Base-by-base conservation (phyloP, 768 basidiomycete species). In the Phaeotremella skinneri region DNA sequence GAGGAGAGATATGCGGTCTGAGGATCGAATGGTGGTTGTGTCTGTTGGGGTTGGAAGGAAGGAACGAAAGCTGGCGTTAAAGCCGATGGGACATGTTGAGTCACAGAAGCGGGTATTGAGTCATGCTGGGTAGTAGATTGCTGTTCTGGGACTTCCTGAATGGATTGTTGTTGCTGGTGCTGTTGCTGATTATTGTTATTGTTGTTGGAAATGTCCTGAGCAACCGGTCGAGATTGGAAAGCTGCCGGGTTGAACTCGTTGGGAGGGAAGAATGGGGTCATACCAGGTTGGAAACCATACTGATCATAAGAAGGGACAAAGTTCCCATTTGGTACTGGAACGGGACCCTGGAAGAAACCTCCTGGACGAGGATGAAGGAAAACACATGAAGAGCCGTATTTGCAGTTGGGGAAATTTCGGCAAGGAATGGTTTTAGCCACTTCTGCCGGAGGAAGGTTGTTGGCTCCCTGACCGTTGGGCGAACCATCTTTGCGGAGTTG, bases 351-450 rank as follows among this genome's bases (percentile, higher is more conserved):
- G 64, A 52, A 64, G 55, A 65, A 65, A 20, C 58, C 69, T 51
- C 68, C 67, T 16, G 57, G 61, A 7, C 54, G 39, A 30, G 77
- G 77, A 53, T 76, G 77, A 54, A 68, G 73, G 74, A 78, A 78
- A 20, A 72, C 71, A 48, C 77, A 78, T 13, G 67, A 62, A 50
- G 58, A 50, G 20, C 75, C 77, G 62, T 76, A 78, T 48, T 75
- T 69, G 63, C 77, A 78, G 56, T 74, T 73, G 26, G 77, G 77
- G 67, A 77, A 78, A 64, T 77, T 77, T 53, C 77, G 64, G 58
- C 77, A 78, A 4, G 74, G 77, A 54, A 78, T 78, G 17, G 66
- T 73, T 64, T 76, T 75, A 52, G 71, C 61, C 4, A 77, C 72
- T 47, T 78, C 77, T 14, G 67, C 65, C 30, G 77, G 77, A 30